These are phyloP conservation scores for Vanrija pseudolonga DNA, from an alignment of 1,284 basidiomycete species.

Conservation along the genomic window DNA sequence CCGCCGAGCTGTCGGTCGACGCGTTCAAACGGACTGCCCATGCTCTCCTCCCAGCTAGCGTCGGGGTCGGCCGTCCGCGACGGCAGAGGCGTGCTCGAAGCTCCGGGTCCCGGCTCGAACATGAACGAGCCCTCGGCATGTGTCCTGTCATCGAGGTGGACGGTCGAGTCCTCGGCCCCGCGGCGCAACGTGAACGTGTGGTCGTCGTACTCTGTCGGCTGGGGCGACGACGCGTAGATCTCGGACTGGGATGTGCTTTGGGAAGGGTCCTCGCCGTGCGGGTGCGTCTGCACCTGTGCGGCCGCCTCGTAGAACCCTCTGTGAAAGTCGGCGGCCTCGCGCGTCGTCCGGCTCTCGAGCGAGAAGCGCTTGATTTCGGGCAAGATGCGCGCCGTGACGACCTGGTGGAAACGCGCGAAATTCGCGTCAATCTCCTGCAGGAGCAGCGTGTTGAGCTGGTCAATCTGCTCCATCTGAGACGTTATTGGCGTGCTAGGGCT, in stretches of 20 bases:
- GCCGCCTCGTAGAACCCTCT: slow-evolving; percentile 77
- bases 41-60: slow-evolving; percentile 61
- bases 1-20: slow-evolving; percentile 63
- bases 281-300: slow-evolving; percentile 7
- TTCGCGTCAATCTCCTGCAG: slow-evolving; percentile 86
- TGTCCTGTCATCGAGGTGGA: slow-evolving; percentile 17
- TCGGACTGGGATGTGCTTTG: background rate
- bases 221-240: background rate
- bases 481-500: slow-evolving; percentile 72
- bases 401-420: slow-evolving; percentile 81
- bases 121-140: slow-evolving; percentile 20
- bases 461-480: slow-evolving; percentile 76
- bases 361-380: slow-evolving; percentile 86
- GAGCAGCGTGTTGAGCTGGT: slow-evolving; percentile 83
- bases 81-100: slow-evolving; percentile 42
- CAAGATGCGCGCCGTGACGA: slow-evolving; percentile 74
- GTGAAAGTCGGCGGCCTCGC: slow-evolving; percentile 94
- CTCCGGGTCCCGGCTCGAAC: slow-evolving; percentile 27
- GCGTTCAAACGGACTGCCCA: slow-evolving; percentile 71
- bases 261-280: background rate
- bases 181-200: slow-evolving; percentile 28
- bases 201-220: slow-evolving; percentile 28
- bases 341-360: slow-evolving; percentile 76
- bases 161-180: slow-evolving; percentile 16
- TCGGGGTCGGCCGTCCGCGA: slow-evolving; percentile 20